phyloP scores from a whole-genome alignment of 1,284 basidiomycete species.

The Ceratobasidium sp. region DNA sequence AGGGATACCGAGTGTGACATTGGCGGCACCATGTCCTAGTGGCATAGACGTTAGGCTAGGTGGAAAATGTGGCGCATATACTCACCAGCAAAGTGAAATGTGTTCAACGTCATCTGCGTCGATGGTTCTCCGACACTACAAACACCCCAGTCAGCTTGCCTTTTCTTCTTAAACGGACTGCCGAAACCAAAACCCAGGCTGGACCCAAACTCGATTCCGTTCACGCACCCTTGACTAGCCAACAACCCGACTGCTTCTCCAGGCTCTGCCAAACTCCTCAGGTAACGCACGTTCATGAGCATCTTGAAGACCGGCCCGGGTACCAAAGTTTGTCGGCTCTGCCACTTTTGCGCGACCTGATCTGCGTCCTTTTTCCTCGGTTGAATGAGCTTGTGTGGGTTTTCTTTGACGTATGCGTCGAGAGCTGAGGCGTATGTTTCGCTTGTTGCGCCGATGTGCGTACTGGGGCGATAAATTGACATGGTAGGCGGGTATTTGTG shows the following conservation, averaged over 20 bases:
- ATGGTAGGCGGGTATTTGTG: slow-evolving; percentile 80
- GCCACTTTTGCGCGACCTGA: slow-evolving; percentile 53
- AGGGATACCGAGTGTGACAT: slow-evolving; percentile 99
- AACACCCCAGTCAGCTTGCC: slow-evolving; percentile 42
- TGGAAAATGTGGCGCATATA: slow-evolving; percentile 46
- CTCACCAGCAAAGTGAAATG: slow-evolving; percentile 97
- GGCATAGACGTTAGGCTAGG: slow-evolving; percentile 45
- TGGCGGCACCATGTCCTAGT: slow-evolving; percentile 96
- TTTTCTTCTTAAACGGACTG: too few relatives aligned
- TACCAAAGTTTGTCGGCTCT: slow-evolving; percentile 64
- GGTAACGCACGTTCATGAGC: slow-evolving; percentile 91
- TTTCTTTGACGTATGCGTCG: slow-evolving; percentile 83
- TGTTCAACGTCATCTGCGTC: slow-evolving; percentile 99
- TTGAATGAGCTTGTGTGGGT: slow-evolving; percentile 81
- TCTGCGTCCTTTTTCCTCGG: slow-evolving; percentile 65
- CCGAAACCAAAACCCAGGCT: slow-evolving; percentile 29
- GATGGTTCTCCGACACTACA: slow-evolving; percentile 96
- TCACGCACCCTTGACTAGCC: slow-evolving; percentile 93
- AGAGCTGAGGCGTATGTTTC: slow-evolving; percentile 91
- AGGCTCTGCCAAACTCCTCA: slow-evolving; percentile 94
- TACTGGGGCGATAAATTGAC: slow-evolving; percentile 82
- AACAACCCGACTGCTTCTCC: slow-evolving; percentile 97
- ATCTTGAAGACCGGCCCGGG: slow-evolving; percentile 75
- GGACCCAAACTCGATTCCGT: slow-evolving; percentile 39
- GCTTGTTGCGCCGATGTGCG: slow-evolving; percentile 90